Evolutionary conservation across 2,329 filamentous ascomycete species (phyloP).

Genomic region (Exophiala calicioides): DNA sequence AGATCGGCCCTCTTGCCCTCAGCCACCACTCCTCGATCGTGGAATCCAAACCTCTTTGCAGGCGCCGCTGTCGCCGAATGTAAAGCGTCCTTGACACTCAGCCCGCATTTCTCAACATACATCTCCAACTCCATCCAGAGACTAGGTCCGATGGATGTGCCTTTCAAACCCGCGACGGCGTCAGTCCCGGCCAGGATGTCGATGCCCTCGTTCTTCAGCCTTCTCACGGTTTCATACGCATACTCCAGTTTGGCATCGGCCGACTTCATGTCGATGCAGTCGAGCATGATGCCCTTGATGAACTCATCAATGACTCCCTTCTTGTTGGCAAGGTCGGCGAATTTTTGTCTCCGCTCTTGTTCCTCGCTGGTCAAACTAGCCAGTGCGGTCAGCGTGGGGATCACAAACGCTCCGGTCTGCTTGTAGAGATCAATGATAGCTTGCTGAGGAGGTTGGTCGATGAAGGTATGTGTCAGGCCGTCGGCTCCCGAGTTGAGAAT

Average conservation of each 20-base stretch:
- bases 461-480: constrained; percentile 32
- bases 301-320: constrained; percentile 32
- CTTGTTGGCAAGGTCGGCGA: constrained; percentile 27
- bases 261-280: constrained; percentile 31
- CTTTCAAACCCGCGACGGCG: constrained; percentile 28
- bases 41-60: constrained; percentile 33
- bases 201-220: constrained; percentile 32
- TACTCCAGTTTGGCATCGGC: constrained; percentile 27
- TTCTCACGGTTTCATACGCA: constrained; percentile 25
- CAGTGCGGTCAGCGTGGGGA: constrained; percentile 27
- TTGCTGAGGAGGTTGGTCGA: constrained; percentile 30
- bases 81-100: constrained; percentile 33
- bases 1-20: constrained; percentile 31
- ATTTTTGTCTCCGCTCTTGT: constrained; percentile 26
- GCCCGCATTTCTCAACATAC: constrained; percentile 34
- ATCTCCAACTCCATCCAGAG: constrained; percentile 35
- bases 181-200: constrained; percentile 38
- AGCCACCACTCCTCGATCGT: constrained; percentile 34
- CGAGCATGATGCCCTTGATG: constrained; percentile 31
- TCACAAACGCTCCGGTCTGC: constrained; percentile 30
- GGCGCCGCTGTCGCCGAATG: constrained; percentile 32
- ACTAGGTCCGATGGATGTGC: constrained; percentile 29
- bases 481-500: constrained; percentile 31
- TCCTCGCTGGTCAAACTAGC: constrained; percentile 27
- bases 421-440: constrained; percentile 29